These are phyloP conservation scores for Stereum hirsutum DNA, from an alignment of 1,284 basidiomycete species.

Conservation along the genomic window DNA sequence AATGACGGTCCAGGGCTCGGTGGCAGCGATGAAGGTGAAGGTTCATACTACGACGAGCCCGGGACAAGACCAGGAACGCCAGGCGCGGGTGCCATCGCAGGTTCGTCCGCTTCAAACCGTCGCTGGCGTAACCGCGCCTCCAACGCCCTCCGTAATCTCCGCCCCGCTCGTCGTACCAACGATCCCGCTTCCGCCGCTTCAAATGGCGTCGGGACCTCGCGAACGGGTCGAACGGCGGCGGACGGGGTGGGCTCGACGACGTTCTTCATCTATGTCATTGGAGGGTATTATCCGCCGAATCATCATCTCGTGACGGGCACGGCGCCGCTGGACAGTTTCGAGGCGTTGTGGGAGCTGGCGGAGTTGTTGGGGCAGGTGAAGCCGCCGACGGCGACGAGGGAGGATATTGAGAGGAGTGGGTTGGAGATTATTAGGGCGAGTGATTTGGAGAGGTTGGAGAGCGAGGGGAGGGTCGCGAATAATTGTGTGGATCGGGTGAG, in stretches of 20 bases:
- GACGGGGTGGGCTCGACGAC: conserved; percentile 50
- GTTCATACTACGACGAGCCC: neutral
- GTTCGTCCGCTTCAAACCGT: too few relatives aligned
- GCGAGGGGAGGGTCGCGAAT: conserved; percentile 53
- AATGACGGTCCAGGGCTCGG: conserved; percentile 3
- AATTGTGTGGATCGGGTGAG: conserved; percentile 72
- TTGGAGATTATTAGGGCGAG: conserved; percentile 59
- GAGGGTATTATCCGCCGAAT: conserved; percentile 81
- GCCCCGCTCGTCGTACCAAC: conserved; percentile 36
- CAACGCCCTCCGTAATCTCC: conserved; percentile 45
- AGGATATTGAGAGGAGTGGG: conserved; percentile 77
- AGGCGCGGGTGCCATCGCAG: too few relatives aligned
- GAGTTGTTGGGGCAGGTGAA: conserved; percentile 73
- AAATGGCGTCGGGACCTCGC: neutral
- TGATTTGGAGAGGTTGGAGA: conserved; percentile 43
- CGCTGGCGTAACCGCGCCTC: conserved; percentile 31
- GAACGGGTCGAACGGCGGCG: conserved; percentile 7
- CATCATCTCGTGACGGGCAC: conserved; percentile 78
- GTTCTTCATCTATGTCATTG: conserved; percentile 77
- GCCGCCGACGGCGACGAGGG: conserved; percentile 69
- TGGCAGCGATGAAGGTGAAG: conserved; percentile 1
- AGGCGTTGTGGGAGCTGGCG: conserved; percentile 68
- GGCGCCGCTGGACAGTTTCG: conserved; percentile 68
- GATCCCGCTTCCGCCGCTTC: too few relatives aligned
- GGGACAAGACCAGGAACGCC: conserved; percentile 5